phyloP scores from a whole-genome alignment of 495 filamentous ascomycete genomes.

The Apiosordaria backusii region DNA sequence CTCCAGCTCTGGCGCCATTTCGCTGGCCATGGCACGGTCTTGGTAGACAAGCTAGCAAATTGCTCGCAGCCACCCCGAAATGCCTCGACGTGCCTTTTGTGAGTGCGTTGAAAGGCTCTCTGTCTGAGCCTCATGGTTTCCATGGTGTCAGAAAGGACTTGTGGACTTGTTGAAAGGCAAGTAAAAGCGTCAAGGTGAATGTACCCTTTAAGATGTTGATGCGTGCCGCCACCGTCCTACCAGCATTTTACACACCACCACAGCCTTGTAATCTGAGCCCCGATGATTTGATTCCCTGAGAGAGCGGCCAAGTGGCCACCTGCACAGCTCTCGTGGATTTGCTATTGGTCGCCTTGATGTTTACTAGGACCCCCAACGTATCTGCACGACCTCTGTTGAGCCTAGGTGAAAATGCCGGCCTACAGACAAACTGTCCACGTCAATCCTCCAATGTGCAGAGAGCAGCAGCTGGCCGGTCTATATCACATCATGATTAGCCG shows the following conservation, averaged over 20 bases:
- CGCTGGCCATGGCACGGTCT: not conserved
- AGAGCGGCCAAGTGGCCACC: not conserved
- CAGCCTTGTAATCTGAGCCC: not conserved
- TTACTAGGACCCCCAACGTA: not conserved
- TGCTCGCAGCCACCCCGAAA: not conserved
- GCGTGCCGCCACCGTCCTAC: not conserved
- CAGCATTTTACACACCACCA: not conserved
- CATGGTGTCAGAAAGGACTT: not conserved
- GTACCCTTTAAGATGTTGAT: not conserved
- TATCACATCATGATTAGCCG: not conserved
- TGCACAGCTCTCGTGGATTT: not conserved
- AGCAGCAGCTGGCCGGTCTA: not conserved
- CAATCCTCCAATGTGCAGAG: not conserved
- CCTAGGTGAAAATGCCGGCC: not conserved
- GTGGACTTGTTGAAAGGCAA: not conserved
- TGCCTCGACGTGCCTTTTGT: not conserved
- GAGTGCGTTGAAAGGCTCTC: not conserved
- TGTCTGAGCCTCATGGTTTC: not conserved
- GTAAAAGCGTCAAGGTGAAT: not conserved
- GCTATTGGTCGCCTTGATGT: not conserved
- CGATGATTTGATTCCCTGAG: not conserved
- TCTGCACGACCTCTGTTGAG: not conserved
- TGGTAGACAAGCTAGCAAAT: not conserved
- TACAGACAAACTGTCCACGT: not conserved
- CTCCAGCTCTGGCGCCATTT: not conserved